phyloP scores from a whole-genome alignment of 1,284 basidiomycete species.

The Prillingera fragicola region DNA sequence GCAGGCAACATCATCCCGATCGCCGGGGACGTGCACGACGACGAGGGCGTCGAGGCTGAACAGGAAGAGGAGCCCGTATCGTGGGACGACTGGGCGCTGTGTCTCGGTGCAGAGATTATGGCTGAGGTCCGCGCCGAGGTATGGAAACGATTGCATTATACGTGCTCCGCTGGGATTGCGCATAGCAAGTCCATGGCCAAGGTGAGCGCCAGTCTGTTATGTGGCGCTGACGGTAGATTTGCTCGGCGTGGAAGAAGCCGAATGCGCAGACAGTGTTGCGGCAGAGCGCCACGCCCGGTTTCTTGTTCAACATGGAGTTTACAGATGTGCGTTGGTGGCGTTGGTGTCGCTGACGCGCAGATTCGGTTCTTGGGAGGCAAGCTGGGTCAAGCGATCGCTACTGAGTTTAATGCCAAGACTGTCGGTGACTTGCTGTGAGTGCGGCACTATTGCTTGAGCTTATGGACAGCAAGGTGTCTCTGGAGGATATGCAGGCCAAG shows the following conservation, averaged over 20 bases:
- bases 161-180: constrained; percentile 88
- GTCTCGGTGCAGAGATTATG: constrained; percentile 85
- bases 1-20: constrained; percentile 68
- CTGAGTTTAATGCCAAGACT: constrained; percentile 79
- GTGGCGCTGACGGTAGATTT: constrained; percentile 54
- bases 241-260: constrained; percentile 83
- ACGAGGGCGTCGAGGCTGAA: constrained; percentile 24
- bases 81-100: constrained; percentile 91
- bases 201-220: constrained; percentile 50
- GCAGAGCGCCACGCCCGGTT: constrained; percentile 72
- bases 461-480: constrained; percentile 44
- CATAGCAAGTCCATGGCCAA: constrained; percentile 93
- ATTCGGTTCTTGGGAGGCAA: constrained; percentile 95
- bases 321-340: constrained; percentile 61
- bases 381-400: constrained; percentile 78
- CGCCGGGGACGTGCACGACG: constrained; percentile 44
- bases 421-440: constrained; percentile 80
- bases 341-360: constrained; percentile 47
- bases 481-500: constrained; percentile 52
- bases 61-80: constrained; percentile 45
- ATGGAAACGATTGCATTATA: constrained; percentile 72
- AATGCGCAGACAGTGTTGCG: constrained; percentile 78
- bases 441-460: not conserved
- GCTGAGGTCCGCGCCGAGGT: constrained; percentile 66
- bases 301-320: constrained; percentile 73